Base-by-base conservation (phyloP, 116 monocot species). In the Posidonia oceanica region DNA sequence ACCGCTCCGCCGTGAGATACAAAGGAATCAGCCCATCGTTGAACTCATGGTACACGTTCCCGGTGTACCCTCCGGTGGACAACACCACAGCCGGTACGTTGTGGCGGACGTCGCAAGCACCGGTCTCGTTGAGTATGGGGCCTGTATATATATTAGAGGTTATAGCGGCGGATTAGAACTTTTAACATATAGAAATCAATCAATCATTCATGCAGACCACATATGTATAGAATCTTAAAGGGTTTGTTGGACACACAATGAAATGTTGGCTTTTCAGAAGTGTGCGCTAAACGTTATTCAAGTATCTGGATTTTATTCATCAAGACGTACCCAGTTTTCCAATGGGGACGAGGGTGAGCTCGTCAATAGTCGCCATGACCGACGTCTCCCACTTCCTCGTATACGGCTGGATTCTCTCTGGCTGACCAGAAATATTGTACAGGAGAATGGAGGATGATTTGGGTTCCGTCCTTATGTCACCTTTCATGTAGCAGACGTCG, bases 1-100 rank as follows among this genome's bases (percentile, higher is more conserved):
- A 87, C 66, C 77, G 67, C 62, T 77, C 79, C 8, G 89, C 67
- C 39, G 93, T 93, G 52, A 87, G 71, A 52, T 76, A 93, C 48
- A 93, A 68, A 15, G 93, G 93, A 3, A 93, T 56, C 54, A 93
- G 63, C 23, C 89, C 89, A 60, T 93, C 89, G 77, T 87, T 93
- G 81, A 89, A 93, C 71, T 89, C 93, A 68, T 93, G 93, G 79
- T 87, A 93, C 21, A 87, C 82, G 76, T 93, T 93, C 36, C 89
- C 93, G 5, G 93, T 93, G 81, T 89, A 89, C 4, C 93, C 93
- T 13, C 87, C 89, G 0, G 87, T 87, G 1, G 93, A 89, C 74
- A 93, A 82, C 16, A 89, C 79, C 14, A 93, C 64, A 15, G 80
- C 93, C 0, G 87, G 89, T 1, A 84, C 93, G 4, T 59, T 71